These are phyloP conservation scores for Arthrobotrys musiformis DNA, from an alignment of 2,329 filamentous ascomycete species.

Conservation along the genomic window DNA sequence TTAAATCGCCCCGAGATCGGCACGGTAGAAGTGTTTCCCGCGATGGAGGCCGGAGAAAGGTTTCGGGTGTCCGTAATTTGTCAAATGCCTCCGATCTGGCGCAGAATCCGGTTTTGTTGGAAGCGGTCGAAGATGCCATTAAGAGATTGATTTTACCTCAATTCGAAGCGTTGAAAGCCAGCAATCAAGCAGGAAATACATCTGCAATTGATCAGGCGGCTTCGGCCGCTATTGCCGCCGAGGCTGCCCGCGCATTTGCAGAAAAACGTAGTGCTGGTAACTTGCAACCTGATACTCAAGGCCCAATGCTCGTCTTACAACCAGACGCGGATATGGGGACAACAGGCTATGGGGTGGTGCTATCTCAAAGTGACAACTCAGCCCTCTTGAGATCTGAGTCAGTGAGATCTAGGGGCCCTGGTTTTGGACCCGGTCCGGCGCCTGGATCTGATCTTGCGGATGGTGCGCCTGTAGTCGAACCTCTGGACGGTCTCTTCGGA, in stretches of 20 bases:
- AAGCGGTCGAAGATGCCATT: slow-evolving; percentile 93
- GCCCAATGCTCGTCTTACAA: slow-evolving; percentile 72
- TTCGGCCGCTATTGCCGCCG: slow-evolving; percentile 48
- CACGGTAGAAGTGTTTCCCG: slow-evolving; percentile 66
- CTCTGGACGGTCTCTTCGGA: slow-evolving; percentile 42
- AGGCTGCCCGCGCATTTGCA: slow-evolving; percentile 44
- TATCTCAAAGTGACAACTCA: slow-evolving; percentile 60
- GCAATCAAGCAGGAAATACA: slow-evolving; percentile 69
- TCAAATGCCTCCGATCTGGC: slow-evolving; percentile 71
- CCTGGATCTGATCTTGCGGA: slow-evolving; percentile 52
- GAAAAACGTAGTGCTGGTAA: slow-evolving; percentile 19
- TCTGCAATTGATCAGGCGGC: slow-evolving; percentile 69
- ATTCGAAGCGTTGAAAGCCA: slow-evolving; percentile 89
- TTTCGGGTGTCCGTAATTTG: slow-evolving; percentile 61
- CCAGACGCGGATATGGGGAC: slow-evolving; percentile 66
- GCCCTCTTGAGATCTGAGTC: slow-evolving; percentile 50
- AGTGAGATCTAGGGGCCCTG: slow-evolving; percentile 34
- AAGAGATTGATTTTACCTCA: slow-evolving; percentile 89
- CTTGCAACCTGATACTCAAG: slow-evolving; percentile 11
- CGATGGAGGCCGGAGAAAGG: slow-evolving; percentile 69
- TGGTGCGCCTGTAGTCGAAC: slow-evolving; percentile 48
- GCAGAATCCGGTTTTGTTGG: slow-evolving; percentile 89
- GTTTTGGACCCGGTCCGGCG: slow-evolving; percentile 49
- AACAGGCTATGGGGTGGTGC: slow-evolving; percentile 68
- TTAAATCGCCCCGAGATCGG: slow-evolving; percentile 65